These are phyloP conservation scores for Cubamyces lactineus DNA, from an alignment of 768 basidiomycete species.

Conservation along the genomic window DNA sequence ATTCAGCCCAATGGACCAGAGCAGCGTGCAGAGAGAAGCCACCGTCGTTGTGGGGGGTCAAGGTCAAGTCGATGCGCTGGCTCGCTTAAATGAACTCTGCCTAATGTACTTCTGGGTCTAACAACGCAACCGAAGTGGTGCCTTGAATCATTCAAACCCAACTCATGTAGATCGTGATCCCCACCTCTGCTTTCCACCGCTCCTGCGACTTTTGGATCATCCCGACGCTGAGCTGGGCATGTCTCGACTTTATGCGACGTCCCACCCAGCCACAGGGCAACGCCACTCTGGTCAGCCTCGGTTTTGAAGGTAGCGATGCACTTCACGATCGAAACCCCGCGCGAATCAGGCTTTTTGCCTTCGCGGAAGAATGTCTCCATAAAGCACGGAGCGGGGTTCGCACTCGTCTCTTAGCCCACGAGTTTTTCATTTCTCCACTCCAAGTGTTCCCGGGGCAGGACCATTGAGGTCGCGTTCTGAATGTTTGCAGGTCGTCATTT, in stretches of 20 bases:
- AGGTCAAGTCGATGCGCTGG: constrained; percentile 1
- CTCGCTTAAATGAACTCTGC: neutral
- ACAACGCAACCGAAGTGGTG: constrained; percentile 10
- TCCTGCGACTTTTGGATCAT: neutral
- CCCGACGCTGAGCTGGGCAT: neutral
- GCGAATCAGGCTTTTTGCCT: too few species aligned
- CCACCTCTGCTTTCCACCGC: neutral
- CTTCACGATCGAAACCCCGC: neutral
- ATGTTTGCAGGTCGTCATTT: too few species aligned
- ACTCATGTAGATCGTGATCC: constrained; percentile 10
- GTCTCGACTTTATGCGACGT: neutral
- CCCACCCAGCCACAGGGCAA: neutral
- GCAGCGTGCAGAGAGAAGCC: neutral
- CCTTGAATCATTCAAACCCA: constrained; percentile 5
- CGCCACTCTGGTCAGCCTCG: neutral
- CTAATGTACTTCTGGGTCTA: constrained; percentile 9
- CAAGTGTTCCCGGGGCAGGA: too few species aligned
- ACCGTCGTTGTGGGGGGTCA: neutral
- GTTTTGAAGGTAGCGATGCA: neutral
- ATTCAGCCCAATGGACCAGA: neutral
- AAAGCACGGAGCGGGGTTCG: too few species aligned
- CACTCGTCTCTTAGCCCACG: too few species aligned
- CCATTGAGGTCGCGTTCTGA: too few species aligned
- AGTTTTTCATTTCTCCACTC: too few species aligned
- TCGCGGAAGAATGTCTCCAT: too few species aligned